A percentile compares a stretch with the other conserved stretches of the same genome.
Evolutionary conservation across 2,329 filamentous ascomycete genomes (phyloP).

Genomic region (Davidsoniella eucalypti): DNA sequence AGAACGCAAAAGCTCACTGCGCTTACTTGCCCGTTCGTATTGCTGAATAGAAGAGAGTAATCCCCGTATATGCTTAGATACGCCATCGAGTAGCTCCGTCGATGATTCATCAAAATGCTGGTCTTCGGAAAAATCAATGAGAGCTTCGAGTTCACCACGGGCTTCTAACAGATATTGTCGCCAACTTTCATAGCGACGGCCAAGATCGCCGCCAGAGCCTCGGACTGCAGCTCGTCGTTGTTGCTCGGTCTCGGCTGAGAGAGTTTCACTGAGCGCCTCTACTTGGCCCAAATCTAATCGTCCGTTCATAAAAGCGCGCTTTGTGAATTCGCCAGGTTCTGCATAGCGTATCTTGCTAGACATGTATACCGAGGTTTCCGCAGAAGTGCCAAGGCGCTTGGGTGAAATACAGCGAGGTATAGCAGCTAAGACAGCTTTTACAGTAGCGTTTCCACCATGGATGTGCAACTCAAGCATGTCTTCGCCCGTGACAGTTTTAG

Average conservation of each 20-base stretch:
- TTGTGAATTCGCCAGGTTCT: conserved; percentile 89
- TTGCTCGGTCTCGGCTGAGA: conserved; percentile 69
- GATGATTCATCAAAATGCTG: conserved; percentile 92
- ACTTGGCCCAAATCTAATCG: conserved; percentile 76
- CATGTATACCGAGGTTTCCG: conserved; percentile 3
- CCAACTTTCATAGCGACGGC: conserved; percentile 70
- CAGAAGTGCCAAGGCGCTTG: background rate
- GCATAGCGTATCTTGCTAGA: conserved; percentile 54
- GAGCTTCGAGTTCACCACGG: conserved; percentile 77
- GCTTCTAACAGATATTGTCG: conserved; percentile 59
- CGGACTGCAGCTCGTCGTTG: conserved; percentile 76
- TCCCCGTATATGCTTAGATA: conserved; percentile 43
- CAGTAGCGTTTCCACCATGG: conserved; percentile 80
- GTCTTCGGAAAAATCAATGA: conserved; percentile 95
- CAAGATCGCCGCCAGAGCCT: conserved; percentile 53
- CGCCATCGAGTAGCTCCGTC: conserved; percentile 50
- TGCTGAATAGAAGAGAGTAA: conserved; percentile 47
- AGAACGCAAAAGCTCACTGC: conserved; percentile 66
- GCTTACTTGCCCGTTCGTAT: conserved; percentile 61
- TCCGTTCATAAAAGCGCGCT: conserved; percentile 74
- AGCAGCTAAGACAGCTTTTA: conserved; percentile 68
- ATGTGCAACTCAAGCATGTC: conserved; percentile 85
- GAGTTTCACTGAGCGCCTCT: conserved; percentile 45
- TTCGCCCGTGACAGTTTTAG: conserved; percentile 77
- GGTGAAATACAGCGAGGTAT: conserved; percentile 38